phyloP scores from a whole-genome alignment of 495 filamentous ascomycete species.

The Xylaria intraflava region DNA sequence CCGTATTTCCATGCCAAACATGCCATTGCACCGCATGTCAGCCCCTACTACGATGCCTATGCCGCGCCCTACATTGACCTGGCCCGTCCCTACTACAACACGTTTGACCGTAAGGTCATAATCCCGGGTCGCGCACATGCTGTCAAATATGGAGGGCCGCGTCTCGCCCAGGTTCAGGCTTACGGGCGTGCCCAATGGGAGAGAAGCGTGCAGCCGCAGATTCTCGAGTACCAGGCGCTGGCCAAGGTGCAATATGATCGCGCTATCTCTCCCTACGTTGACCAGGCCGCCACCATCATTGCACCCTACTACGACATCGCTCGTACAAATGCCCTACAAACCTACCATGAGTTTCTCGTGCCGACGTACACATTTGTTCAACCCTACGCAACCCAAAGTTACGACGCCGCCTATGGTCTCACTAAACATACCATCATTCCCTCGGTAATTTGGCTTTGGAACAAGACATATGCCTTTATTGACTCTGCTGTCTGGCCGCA shows the following conservation, averaged over 20 bases:
- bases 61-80: slow-evolving; percentile 74
- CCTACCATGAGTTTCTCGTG: slow-evolving; percentile 64
- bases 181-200: slow-evolving; percentile 71
- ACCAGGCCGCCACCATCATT: slow-evolving; percentile 47
- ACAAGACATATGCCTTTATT: slow-evolving; percentile 58
- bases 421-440: slow-evolving; percentile 67
- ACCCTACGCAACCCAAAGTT: slow-evolving; percentile 68
- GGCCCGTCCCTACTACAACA: slow-evolving; percentile 65
- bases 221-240: slow-evolving; percentile 55
- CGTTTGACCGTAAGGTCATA: slow-evolving; percentile 59
- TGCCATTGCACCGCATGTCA: slow-evolving; percentile 63
- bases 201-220: slow-evolving; percentile 62
- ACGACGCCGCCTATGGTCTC: slow-evolving; percentile 58
- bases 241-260: slow-evolving; percentile 60
- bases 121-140: slow-evolving; percentile 58
- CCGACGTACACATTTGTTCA: slow-evolving; percentile 65
- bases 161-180: slow-evolving; percentile 55
- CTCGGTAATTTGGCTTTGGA: slow-evolving; percentile 61
- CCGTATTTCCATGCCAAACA: slow-evolving; percentile 69
- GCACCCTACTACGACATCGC: slow-evolving; percentile 68
- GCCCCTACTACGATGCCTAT: slow-evolving; percentile 83
- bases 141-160: slow-evolving; percentile 72
- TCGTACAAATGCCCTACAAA: slow-evolving; percentile 51
- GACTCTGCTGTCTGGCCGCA: slow-evolving; percentile 72
- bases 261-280: slow-evolving; percentile 65